These are phyloP conservation scores for Cyclotella kingstonii DNA, from an alignment of 108 stramenopile species.

Conservation along the genomic window DNA sequence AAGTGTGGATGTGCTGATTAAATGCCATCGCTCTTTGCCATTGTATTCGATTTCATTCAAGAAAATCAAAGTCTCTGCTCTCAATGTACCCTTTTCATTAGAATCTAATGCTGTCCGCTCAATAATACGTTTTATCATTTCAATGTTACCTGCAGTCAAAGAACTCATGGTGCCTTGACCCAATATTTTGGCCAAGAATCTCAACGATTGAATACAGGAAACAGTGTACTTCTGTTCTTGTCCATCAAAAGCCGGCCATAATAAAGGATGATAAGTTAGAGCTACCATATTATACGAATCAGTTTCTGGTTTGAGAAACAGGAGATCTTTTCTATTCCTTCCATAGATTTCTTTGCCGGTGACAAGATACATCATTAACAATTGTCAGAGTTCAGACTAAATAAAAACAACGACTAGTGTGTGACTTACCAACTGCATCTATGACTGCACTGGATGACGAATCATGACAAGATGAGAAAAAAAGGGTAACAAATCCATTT, in stretches of 20 bases:
- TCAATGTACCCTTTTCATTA: slow-evolving; percentile 23
- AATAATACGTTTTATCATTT: slow-evolving; percentile 42
- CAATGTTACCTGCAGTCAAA: slow-evolving; percentile 8
- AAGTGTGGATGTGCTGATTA: slow-evolving; percentile 55
- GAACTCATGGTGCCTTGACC: slow-evolving; percentile 7
- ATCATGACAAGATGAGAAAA: slow-evolving; percentile 56
- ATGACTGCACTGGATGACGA: slow-evolving; percentile 44
- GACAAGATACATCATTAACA: too few relatives aligned
- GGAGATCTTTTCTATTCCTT: too few relatives aligned
- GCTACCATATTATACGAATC: too few relatives aligned
- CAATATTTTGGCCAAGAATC: slow-evolving; percentile 32
- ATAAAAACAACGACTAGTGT: not conserved
- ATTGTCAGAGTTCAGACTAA: not conserved
- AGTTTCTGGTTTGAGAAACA: too few relatives aligned
- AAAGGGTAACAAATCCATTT: slow-evolving; percentile 62
- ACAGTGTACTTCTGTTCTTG: slow-evolving; percentile 2
- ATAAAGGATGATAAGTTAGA: too few relatives aligned
- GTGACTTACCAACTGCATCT: slow-evolving; percentile 55
- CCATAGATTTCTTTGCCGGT: too few relatives aligned
- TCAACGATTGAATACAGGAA: slow-evolving; percentile 33
- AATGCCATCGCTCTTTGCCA: slow-evolving; percentile 15
- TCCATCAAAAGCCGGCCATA: not conserved
- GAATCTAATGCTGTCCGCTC: slow-evolving; percentile 48
- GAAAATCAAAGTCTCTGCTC: slow-evolving; percentile 36
- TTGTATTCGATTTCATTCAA: slow-evolving; percentile 39